phyloP scores from a whole-genome alignment of 2,329 filamentous ascomycete genomes.

The Aspergillus novofumigatus region DNA sequence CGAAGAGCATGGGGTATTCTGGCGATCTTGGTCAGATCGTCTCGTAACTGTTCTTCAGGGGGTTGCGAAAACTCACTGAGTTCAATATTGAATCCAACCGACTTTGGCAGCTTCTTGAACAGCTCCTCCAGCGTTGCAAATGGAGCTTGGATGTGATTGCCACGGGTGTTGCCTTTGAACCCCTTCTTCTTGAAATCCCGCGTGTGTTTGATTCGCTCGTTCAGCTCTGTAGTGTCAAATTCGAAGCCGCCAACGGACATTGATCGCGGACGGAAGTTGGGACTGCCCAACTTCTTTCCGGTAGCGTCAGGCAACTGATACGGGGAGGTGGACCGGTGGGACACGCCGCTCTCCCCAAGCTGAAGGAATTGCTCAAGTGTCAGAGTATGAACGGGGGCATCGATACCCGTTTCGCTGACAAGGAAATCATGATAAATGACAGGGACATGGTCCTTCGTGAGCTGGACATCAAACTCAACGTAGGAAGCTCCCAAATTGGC shows the following conservation, averaged over 20 bases:
- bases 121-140: conserved; percentile 95
- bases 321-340: conserved; percentile 48
- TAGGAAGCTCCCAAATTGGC: conserved; percentile 81
- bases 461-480: conserved; percentile 78
- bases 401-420: conserved; percentile 94
- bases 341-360: conserved; percentile 59
- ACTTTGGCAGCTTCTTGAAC: conserved; percentile 75
- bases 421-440: conserved; percentile 99
- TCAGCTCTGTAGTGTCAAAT: conserved; percentile 39
- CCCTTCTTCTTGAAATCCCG: conserved; percentile 91
- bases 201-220: conserved; percentile 95
- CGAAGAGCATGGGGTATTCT: conserved; percentile 95
- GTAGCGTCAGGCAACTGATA: conserved; percentile 15
- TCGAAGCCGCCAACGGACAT: conserved; percentile 57
- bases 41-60: conserved; percentile 20
- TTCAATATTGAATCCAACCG: conserved; percentile 95
- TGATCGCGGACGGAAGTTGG: conserved; percentile 44
- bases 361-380: conserved; percentile 90
- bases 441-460: conserved; percentile 97
- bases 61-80: conserved; percentile 57
- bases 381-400: conserved; percentile 91
- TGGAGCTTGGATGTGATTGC: conserved; percentile 90
- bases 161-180: conserved; percentile 91
- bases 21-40: conserved; percentile 24
- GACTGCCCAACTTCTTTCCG: conserved; percentile 8